These are phyloP conservation scores for Crinitomyces ghanaensis DNA, from an alignment of 805 yeast genomes.

Conservation along the genomic window DNA sequence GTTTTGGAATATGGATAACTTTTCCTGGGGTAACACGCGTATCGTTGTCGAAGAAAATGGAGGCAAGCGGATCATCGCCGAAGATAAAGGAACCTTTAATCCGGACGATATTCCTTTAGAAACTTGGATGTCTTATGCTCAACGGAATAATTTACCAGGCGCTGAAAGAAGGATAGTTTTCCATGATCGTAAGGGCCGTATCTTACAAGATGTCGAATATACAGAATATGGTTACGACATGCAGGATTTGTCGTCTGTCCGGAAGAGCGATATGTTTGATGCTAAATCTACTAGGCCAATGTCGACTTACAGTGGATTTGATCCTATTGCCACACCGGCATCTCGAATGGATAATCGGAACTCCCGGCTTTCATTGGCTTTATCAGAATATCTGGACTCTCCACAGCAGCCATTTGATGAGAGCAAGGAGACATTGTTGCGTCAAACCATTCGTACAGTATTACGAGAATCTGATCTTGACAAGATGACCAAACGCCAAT, in stretches of 20 bases:
- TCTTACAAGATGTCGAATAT: slow-evolving; percentile 19
- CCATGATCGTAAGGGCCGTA: slow-evolving; percentile 25
- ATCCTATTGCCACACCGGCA: slow-evolving; percentile 8
- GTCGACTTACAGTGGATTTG: slow-evolving; percentile 10
- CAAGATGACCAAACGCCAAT: slow-evolving; percentile 26
- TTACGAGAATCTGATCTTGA: slow-evolving; percentile 25
- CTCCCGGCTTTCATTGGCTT: slow-evolving; percentile 9
- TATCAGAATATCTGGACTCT: slow-evolving; percentile 8
- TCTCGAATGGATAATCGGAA: slow-evolving; percentile 7
- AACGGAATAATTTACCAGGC: slow-evolving; percentile 28
- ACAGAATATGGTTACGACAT: slow-evolving; percentile 17
- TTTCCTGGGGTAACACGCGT: slow-evolving; percentile 57
- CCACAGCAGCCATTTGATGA: slow-evolving; percentile 11
- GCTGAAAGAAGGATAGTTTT: slow-evolving; percentile 26
- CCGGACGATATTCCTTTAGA: slow-evolving; percentile 28
- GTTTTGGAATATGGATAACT: slow-evolving; percentile 56
- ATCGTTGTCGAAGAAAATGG: slow-evolving; percentile 42
- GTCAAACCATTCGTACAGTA: slow-evolving; percentile 23
- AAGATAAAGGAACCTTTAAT: slow-evolving; percentile 26
- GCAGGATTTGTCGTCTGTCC: slow-evolving; percentile 16
- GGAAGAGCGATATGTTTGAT: slow-evolving; percentile 7
- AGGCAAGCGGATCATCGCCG: slow-evolving; percentile 33
- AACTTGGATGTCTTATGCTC: slow-evolving; percentile 29
- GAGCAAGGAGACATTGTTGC: slow-evolving; percentile 17
- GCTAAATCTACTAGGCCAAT: slow-evolving; percentile 10